A percentile compares a stretch with the other conserved stretches of the same genome.
Conservation (phyloP, 768 basidiomycete species). For the Termitomyces sp. region DNA sequence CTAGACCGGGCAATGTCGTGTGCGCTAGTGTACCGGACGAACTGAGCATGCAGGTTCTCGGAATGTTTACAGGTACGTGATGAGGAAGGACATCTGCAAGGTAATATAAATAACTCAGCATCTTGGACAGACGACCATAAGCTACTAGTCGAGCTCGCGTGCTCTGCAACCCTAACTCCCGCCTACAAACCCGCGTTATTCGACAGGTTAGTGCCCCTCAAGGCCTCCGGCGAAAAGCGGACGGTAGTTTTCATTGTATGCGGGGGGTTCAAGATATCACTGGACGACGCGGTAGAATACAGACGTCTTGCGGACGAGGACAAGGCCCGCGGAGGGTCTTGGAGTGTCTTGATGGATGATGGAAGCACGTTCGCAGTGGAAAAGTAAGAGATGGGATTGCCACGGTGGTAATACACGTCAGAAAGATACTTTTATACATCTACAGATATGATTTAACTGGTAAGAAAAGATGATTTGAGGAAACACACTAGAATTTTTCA, state of each 20-base stretch:
- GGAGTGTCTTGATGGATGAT: constrained; percentile 35
- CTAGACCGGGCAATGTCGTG: constrained; percentile 48
- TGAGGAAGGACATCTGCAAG: neutral
- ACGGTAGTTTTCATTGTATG: constrained; percentile 65
- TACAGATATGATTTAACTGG: neutral
- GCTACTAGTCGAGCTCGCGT: constrained; percentile 68
- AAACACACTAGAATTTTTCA: neutral
- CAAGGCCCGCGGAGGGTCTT: constrained; percentile 19
- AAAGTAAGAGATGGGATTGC: constrained; percentile 8
- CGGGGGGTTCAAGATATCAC: constrained; percentile 64
- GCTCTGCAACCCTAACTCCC: constrained; percentile 61
- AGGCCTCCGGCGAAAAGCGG: constrained; percentile 19
- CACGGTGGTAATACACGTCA: neutral
- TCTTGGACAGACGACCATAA: constrained; percentile 62
- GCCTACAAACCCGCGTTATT: constrained; percentile 59
- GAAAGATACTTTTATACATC: neutral
- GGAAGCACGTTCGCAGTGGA: constrained; percentile 28
- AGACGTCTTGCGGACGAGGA: constrained; percentile 30
- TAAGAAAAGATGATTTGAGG: neutral
- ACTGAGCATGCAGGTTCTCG: constrained; percentile 56
- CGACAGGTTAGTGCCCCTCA: constrained; percentile 38
- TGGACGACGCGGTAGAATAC: constrained; percentile 48
- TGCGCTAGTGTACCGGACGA: constrained; percentile 64
- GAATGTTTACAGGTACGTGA: constrained; percentile 51
- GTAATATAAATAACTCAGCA: neutral